Conservation (phyloP, 306 rosid genomes). For the Citrullus colocynthis region DNA sequence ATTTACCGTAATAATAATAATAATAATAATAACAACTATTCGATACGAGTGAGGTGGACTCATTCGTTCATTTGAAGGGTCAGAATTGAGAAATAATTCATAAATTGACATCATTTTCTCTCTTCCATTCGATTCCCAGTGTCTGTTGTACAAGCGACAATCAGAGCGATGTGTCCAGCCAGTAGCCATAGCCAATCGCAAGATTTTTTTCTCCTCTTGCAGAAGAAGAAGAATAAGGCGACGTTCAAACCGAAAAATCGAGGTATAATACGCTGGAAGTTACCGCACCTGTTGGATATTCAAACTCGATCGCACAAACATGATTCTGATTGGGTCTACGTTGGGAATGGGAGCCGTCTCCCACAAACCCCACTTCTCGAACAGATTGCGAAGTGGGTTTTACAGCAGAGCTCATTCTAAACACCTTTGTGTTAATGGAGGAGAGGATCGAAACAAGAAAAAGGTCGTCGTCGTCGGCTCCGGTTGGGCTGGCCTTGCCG, state of each 20-base stretch:
- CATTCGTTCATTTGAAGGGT: too few relatives aligned
- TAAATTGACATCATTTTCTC: background rate
- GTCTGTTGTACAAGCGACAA: background rate
- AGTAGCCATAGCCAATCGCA: conserved; percentile 1
- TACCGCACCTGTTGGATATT: background rate
- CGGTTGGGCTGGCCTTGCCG: conserved; percentile 66
- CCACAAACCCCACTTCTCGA: conserved; percentile 6
- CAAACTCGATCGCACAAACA: background rate
- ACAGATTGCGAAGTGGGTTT: conserved; percentile 12
- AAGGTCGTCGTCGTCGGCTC: conserved; percentile 53
- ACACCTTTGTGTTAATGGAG: conserved; percentile 13
- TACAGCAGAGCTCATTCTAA: conserved; percentile 18
- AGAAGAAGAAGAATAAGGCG: background rate
- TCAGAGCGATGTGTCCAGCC: background rate
- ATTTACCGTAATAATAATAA: too few relatives aligned
- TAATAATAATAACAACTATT: too few relatives aligned
- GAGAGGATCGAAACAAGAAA: conserved; percentile 3
- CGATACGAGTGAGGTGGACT: too few relatives aligned
- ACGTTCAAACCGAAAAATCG: background rate
- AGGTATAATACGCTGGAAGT: background rate
- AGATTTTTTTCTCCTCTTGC: background rate
- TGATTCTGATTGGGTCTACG: background rate
- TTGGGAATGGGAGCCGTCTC: background rate
- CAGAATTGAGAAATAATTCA: background rate
- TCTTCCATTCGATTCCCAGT: background rate